These are phyloP conservation scores for Mycena pura DNA, from an alignment of 768 basidiomycete species.

Conservation along the genomic window DNA sequence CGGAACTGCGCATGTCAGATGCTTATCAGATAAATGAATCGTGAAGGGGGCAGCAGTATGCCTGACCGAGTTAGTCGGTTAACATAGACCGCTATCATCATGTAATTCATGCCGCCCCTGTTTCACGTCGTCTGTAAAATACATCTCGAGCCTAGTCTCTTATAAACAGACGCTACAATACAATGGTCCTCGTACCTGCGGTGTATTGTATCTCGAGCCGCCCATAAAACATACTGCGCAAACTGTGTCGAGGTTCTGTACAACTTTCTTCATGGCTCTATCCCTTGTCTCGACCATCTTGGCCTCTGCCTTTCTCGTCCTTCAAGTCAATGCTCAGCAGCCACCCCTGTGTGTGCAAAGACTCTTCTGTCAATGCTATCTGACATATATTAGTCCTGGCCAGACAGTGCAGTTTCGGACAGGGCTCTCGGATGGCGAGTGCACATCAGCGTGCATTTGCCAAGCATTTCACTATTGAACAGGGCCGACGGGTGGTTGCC, in stretches of 20 bases:
- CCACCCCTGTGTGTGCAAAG: conserved; percentile 11
- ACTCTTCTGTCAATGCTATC: neutral
- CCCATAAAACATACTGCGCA: conserved; percentile 4
- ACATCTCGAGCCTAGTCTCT: no score
- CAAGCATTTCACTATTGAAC: conserved; percentile 5
- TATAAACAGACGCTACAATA: no score
- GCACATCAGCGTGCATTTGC: conserved; percentile 1
- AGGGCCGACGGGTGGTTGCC: conserved; percentile 15
- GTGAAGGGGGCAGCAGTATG: no score
- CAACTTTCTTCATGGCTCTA: conserved; percentile 2
- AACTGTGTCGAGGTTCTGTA: conserved; percentile 3
- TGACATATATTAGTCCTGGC: conserved; percentile 13
- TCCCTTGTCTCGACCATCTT: conserved; percentile 2
- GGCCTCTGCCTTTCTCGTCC: conserved; percentile 3
- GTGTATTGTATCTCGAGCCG: no score
- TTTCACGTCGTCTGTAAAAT: conserved; percentile 3
- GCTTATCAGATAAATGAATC: neutral
- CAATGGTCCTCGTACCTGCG: no score
- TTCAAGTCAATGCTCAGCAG: conserved; percentile 11
- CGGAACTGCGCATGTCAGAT: neutral
- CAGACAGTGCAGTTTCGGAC: conserved; percentile 18
- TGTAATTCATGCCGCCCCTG: conserved; percentile 7
- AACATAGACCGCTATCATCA: neutral
- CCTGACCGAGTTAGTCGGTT: neutral
- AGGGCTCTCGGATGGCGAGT: conserved; percentile 12